These are phyloP conservation scores for Aureobasidium musti DNA, from an alignment of 2,329 filamentous ascomycete genomes.

Conservation along the genomic window DNA sequence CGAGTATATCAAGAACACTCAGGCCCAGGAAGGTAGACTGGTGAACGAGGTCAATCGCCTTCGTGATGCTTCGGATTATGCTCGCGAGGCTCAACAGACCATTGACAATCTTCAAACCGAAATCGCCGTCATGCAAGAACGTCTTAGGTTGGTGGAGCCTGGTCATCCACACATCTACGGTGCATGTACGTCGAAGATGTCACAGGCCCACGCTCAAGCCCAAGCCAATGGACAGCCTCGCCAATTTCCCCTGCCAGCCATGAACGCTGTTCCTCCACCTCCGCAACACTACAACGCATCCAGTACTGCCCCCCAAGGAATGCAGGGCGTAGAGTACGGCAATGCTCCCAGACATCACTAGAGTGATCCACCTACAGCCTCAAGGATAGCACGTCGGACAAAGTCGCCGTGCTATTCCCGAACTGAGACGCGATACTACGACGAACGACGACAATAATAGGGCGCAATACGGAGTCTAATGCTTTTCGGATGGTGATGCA, in stretches of 20 bases:
- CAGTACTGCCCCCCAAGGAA: conserved; percentile 41
- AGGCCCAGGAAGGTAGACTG: conserved; percentile 45
- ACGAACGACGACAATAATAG: conserved; percentile 6
- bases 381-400: not conserved
- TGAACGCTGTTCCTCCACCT: conserved; percentile 35
- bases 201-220: conserved; percentile 44
- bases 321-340: conserved; percentile 54
- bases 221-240: conserved; percentile 38
- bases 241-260: conserved; percentile 42
- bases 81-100: conserved; percentile 50
- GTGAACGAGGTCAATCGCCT: conserved; percentile 46
- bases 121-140: conserved; percentile 49
- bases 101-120: conserved; percentile 52
- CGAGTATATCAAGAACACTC: conserved; percentile 50
- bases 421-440: not conserved
- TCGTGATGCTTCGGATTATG: conserved; percentile 49
- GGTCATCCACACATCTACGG: conserved; percentile 52
- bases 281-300: conserved; percentile 37
- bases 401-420: not conserved
- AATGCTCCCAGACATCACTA: conserved; percentile 18
- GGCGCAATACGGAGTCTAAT: conserved; percentile 19
- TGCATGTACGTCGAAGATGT: conserved; percentile 48
- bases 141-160: conserved; percentile 51
- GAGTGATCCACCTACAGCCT: not conserved
- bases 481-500: conserved; percentile 5